Evolutionary conservation across 2,329 filamentous ascomycete species (phyloP).

Genomic region (Esteya vermicola): DNA sequence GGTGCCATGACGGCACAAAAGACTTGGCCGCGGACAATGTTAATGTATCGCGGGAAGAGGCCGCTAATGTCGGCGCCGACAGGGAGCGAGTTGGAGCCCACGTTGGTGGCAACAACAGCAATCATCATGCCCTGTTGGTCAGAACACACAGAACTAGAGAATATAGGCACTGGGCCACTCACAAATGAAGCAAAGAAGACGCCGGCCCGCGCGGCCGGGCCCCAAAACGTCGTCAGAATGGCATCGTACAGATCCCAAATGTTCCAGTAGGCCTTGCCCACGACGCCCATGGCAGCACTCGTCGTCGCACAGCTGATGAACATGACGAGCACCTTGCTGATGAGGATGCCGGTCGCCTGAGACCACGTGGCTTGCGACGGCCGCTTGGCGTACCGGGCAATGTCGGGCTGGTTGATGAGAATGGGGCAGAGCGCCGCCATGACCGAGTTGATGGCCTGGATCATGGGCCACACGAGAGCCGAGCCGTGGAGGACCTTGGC

Average conservation of each 20-base stretch:
- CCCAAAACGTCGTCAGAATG: conserved; percentile 24
- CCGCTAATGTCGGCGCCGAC: conserved; percentile 25
- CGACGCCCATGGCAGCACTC: conserved; percentile 6
- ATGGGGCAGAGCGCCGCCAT: conserved; percentile 12
- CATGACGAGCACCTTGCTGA: conserved; percentile 23
- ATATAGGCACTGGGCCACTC: neutral
- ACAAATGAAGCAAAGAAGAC: conserved; percentile 21
- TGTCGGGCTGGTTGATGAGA: conserved; percentile 20
- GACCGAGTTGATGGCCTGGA: conserved; percentile 13
- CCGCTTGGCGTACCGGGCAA: conserved; percentile 20
- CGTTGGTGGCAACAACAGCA: conserved; percentile 24
- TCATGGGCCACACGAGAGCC: conserved; percentile 8
- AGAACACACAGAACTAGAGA: neutral
- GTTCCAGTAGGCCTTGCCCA: conserved; percentile 23
- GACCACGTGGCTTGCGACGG: conserved; percentile 15
- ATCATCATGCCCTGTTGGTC: conserved; percentile 10
- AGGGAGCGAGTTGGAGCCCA: conserved; percentile 24
- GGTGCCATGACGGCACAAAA: conserved; percentile 22
- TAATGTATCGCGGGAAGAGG: conserved; percentile 26
- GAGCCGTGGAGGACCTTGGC: conserved; percentile 1
- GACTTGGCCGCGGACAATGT: conserved; percentile 25
- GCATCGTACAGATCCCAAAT: conserved; percentile 26
- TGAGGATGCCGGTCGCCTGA: conserved; percentile 20
- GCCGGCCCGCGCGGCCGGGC: conserved; percentile 20
- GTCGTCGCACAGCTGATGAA: conserved; percentile 21